Percentiles rank a stretch among this genome's conserved stretches.
These are phyloP conservation scores for Maudiozyma bulderi DNA, from an alignment of 805 yeast species.

Conservation along the genomic window DNA sequence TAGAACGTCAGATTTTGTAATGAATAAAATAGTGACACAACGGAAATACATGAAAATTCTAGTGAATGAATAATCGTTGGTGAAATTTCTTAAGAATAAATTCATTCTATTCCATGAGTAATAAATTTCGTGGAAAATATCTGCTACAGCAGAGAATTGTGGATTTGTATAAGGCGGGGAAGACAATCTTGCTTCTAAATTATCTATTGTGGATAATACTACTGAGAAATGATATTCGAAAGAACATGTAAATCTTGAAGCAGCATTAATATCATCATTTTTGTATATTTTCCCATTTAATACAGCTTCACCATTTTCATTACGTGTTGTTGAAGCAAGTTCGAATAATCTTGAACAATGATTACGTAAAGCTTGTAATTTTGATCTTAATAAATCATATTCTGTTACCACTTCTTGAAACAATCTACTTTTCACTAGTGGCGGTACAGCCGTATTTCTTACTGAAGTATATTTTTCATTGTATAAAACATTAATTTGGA, in stretches of 20 bases:
- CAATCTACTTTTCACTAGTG: constrained; percentile 9
- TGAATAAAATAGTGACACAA: constrained; percentile 3
- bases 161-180: background rate
- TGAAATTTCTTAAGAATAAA: constrained; percentile 1
- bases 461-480: constrained; percentile 23
- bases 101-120: constrained; percentile 8
- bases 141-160: background rate
- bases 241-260: constrained; percentile 10
- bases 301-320: background rate
- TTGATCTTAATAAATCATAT: constrained; percentile 7
- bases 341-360: constrained; percentile 17
- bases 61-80: constrained; percentile 1
- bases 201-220: constrained; percentile 11
- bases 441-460: constrained; percentile 18
- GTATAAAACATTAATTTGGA: constrained; percentile 16
- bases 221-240: constrained; percentile 10
- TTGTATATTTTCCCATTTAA: constrained; percentile 1
- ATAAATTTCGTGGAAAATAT: constrained; percentile 1
- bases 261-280: constrained; percentile 6
- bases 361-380: constrained; percentile 14
- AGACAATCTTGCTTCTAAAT: constrained; percentile 17
- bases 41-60: constrained; percentile 3
- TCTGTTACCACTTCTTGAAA: constrained; percentile 14
- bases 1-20: constrained; percentile 1
- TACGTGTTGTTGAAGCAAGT: constrained; percentile 5